Conservation (phyloP, 2,329 filamentous ascomycete genomes). For the Apiospora koreana region DNA sequence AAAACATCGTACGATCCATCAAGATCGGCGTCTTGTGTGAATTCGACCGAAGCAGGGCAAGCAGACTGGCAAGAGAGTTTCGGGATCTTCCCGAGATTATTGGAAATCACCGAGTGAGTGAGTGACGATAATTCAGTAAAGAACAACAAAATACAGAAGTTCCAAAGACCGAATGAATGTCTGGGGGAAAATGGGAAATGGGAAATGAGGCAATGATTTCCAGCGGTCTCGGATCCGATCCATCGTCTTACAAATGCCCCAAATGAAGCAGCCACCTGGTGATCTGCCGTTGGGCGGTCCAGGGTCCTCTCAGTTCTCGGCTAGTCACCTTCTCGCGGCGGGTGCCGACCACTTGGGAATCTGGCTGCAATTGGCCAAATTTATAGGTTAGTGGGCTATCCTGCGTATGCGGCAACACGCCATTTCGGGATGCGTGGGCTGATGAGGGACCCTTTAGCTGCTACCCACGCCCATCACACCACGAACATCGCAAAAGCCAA, state of each 20-base stretch:
- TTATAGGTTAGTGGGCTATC: background rate
- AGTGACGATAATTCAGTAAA: no score
- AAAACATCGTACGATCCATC: background rate
- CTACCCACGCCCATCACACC: background rate
- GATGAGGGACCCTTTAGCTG: background rate
- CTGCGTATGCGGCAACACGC: slow-evolving; percentile 3
- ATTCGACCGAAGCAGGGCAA: background rate
- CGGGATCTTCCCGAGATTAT: background rate
- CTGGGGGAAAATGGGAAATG: background rate
- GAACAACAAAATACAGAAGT: no score
- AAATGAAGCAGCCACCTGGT: background rate
- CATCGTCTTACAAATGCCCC: background rate
- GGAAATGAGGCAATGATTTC: background rate
- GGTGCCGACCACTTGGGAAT: background rate
- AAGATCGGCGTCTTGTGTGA: background rate
- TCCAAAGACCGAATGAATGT: background rate
- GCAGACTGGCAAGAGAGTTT: background rate
- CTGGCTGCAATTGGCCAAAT: background rate
- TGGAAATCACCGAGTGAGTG: background rate
- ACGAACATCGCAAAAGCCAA: background rate
- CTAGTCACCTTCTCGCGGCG: background rate
- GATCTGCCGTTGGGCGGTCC: background rate
- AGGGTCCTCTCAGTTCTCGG: no score
- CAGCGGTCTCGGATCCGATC: background rate
- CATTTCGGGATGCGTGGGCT: background rate